Base-by-base conservation (phyloP, 768 basidiomycete genomes). In the Mycena vitilis region DNA sequence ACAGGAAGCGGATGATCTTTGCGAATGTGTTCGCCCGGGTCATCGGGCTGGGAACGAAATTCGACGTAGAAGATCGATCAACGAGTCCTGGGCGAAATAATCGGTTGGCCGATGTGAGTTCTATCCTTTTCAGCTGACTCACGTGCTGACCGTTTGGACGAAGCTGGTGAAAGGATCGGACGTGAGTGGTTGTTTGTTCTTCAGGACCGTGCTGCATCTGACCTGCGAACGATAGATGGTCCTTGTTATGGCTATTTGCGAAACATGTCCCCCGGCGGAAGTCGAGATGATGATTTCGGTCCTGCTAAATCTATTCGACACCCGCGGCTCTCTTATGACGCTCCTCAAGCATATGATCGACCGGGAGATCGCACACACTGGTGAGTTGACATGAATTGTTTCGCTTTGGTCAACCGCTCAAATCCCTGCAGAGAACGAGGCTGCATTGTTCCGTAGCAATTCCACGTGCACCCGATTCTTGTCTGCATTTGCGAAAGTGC, bases 321-420 rank as follows among this genome's bases (percentile, higher is more conserved):
- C 91, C 9, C 87, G 91, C 13, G 82, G 89, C 13, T 87, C 89
- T 4, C 78, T 96, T 34, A 85, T 95, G 79, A 83, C 80, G 20
- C 81, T 98, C 51, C 84, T 97, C 75, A 94, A 94, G 76, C 85
- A 87, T 18, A 89, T 97, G 85, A 91, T 98, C 66, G 93, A 95
- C 74, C 85, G 90, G 58, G 96, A 98, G 79, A 88, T 98, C 45
- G 81, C 88, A 15, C 85, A 86, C 54, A 94, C 94, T 42, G 88
- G 96, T 95, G 74, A 71, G 77, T 74, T 10, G 44, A 30, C 59
- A 30, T 30, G 30, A 37, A 40, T 40, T 38, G 22, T 2, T 47
- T 22, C 54, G 22, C 11, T 66, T 9, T 23, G 18, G 1, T 34
- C 52, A 38, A 23, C 16, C 34, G 42, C 57, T 54, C 60, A 71